Conservation (phyloP, 768 basidiomycete species). For the Mrakia gelida region DNA sequence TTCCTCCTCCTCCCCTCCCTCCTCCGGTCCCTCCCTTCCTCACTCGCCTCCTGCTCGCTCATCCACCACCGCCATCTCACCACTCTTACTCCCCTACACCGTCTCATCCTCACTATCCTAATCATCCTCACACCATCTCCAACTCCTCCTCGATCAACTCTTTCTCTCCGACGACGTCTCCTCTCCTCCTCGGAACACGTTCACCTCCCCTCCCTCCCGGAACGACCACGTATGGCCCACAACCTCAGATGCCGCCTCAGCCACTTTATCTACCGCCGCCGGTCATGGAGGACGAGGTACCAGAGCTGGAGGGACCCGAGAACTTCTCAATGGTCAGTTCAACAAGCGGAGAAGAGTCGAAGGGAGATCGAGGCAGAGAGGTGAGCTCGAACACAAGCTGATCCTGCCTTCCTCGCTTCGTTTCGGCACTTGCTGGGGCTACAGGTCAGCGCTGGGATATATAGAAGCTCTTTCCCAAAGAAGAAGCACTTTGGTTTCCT, state of each 20-base stretch:
- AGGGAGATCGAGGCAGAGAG: not conserved
- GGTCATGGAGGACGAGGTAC: conserved; percentile 2
- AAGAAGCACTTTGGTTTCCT: conserved; percentile 45
- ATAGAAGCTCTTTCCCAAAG: conserved; percentile 45
- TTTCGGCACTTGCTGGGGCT: no score
- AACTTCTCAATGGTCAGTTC: conserved; percentile 44
- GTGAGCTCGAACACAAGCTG: not conserved
- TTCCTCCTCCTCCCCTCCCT: conserved; percentile 8
- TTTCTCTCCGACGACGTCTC: conserved; percentile 1
- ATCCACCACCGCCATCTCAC: not conserved
- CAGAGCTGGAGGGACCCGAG: conserved; percentile 37
- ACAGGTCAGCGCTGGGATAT: conserved; percentile 37
- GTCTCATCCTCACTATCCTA: not conserved
- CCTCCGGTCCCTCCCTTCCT: conserved; percentile 9
- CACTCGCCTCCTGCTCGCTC: not conserved
- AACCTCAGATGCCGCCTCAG: conserved; percentile 12
- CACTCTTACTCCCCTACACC: not conserved
- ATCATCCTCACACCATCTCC: conserved; percentile 7
- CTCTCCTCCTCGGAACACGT: conserved; percentile 1
- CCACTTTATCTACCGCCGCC: conserved; percentile 12
- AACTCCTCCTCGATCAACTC: conserved; percentile 7
- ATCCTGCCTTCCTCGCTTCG: not conserved
- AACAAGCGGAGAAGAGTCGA: no score
- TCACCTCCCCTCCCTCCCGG: not conserved
- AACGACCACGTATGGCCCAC: not conserved